A percentile compares a stretch with the other conserved stretches of the same genome.
Conservation (phyloP, 1,284 basidiomycete genomes). For the Cystobasidiaceae sp. region DNA sequence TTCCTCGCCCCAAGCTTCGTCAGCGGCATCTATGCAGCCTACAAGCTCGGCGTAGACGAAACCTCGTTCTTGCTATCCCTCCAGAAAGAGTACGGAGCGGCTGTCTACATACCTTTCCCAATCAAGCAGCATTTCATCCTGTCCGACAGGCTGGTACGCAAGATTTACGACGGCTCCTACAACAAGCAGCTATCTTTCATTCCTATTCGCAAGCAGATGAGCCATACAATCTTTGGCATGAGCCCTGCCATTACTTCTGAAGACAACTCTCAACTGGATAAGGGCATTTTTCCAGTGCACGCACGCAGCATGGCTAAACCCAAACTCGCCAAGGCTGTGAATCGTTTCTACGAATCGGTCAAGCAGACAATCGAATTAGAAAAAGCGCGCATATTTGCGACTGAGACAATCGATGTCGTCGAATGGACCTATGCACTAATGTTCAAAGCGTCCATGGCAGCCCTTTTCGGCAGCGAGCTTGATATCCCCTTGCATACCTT, state of each 20-base stretch:
- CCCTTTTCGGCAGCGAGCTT: constrained; percentile 29
- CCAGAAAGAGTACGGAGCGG: constrained; percentile 8
- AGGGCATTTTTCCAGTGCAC: constrained; percentile 33
- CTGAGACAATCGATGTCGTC: constrained; percentile 17
- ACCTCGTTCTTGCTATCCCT: constrained; percentile 31
- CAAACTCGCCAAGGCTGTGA: constrained; percentile 22
- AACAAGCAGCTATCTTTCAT: constrained; percentile 33
- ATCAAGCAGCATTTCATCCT: constrained; percentile 34
- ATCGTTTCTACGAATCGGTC: constrained; percentile 24
- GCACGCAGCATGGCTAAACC: constrained; percentile 26
- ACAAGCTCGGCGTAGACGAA: constrained; percentile 34
- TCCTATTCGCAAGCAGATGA: constrained; percentile 36
- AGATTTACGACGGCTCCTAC: constrained; percentile 32
- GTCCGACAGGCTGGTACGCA: constrained; percentile 11
- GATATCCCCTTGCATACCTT: constrained; percentile 18
- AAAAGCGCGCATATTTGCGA: not conserved
- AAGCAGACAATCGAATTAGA: constrained; percentile 7
- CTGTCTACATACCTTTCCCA: constrained; percentile 38
- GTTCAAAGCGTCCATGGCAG: constrained; percentile 29
- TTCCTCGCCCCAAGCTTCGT: constrained; percentile 7
- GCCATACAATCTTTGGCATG: constrained; percentile 28
- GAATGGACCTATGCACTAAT: constrained; percentile 27
- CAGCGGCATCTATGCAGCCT: constrained; percentile 20
- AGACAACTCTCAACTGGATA: constrained; percentile 5
- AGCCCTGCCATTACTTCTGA: constrained; percentile 7